These are phyloP conservation scores for Ulota crispa DNA, from an alignment of 225 moss, liverwort and hornwort species.

Conservation along the genomic window DNA sequence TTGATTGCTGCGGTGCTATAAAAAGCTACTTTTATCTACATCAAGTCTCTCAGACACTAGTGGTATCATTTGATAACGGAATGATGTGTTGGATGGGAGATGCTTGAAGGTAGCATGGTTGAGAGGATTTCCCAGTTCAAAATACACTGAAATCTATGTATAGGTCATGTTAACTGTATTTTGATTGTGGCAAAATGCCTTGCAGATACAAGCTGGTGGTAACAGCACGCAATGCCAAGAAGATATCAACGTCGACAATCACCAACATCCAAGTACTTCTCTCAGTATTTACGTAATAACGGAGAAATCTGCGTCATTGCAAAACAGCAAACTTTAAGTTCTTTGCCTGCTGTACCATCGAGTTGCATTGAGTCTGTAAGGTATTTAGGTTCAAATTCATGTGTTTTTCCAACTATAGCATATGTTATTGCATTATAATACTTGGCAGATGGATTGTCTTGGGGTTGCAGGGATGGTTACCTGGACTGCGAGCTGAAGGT, in stretches of 20 bases:
- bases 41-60: neutral
- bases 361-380: neutral
- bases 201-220: slow-evolving; percentile 88
- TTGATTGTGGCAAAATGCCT: slow-evolving; percentile 18
- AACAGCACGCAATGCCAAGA: slow-evolving; percentile 75
- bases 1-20: neutral
- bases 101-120: slow-evolving; percentile 1
- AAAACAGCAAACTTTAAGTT: neutral
- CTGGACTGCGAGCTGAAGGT: slow-evolving; percentile 80
- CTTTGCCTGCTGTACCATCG: neutral
- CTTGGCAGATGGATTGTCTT: slow-evolving; percentile 18
- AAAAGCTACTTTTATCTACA: neutral
- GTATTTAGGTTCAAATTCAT: neutral
- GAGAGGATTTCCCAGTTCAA: neutral
- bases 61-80: neutral
- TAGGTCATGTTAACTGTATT: neutral
- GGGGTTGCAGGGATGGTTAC: slow-evolving; percentile 79
- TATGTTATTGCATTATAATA: neutral
- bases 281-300: slow-evolving; percentile 3
- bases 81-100: neutral
- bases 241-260: slow-evolving; percentile 65
- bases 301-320: neutral
- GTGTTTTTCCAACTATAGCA: neutral
- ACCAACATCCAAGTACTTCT: slow-evolving; percentile 78
- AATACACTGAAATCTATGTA: neutral